Evolutionary conservation across 1,284 basidiomycete species (phyloP).

Genomic region (Tilletia horrida): DNA sequence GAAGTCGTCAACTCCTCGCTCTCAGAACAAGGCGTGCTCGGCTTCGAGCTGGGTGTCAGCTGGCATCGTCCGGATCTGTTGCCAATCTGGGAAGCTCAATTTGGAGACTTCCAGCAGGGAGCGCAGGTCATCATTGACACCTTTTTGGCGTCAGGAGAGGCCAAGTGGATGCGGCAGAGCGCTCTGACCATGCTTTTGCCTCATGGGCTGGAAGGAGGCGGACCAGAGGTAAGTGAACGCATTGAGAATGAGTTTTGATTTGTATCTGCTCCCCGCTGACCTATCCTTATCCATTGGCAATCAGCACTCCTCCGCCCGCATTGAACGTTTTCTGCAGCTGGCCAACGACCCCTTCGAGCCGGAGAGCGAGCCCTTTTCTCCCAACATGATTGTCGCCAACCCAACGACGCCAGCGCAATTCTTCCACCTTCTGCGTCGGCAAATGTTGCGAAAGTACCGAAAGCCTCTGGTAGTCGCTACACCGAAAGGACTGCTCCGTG

Average conservation of each 20-base stretch:
- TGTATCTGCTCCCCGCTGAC: neutral
- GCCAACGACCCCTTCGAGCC: constrained; percentile 50
- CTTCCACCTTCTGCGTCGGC: constrained; percentile 79
- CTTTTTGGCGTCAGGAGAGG: constrained; percentile 75
- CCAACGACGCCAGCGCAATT: constrained; percentile 84
- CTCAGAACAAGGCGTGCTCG: constrained; percentile 37
- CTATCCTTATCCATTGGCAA: neutral
- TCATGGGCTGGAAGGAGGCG: constrained; percentile 67
- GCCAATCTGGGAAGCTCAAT: constrained; percentile 85
- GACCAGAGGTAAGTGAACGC: constrained; percentile 63
- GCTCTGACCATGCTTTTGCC: constrained; percentile 37
- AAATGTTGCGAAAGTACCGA: constrained; percentile 76
- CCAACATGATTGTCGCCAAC: constrained; percentile 76
- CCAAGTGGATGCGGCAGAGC: constrained; percentile 57
- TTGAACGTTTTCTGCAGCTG: constrained; percentile 60
- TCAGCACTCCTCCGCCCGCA: constrained; percentile 67
- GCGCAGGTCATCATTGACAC: constrained; percentile 79
- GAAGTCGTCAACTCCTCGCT: constrained; percentile 21
- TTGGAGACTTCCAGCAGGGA: constrained; percentile 85
- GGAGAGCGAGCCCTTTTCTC: constrained; percentile 84
- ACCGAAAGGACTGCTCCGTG: constrained; percentile 59
- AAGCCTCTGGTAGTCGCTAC: constrained; percentile 61
- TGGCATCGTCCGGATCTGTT: constrained; percentile 74
- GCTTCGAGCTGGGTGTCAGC: constrained; percentile 83
- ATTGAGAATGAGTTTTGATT: too few relatives aligned